Evolutionary conservation across 73 alveolate genomes (phyloP), one percentile per base, ranked within the genome.

Genomic region (Paramecium pentaurelia): DNA sequence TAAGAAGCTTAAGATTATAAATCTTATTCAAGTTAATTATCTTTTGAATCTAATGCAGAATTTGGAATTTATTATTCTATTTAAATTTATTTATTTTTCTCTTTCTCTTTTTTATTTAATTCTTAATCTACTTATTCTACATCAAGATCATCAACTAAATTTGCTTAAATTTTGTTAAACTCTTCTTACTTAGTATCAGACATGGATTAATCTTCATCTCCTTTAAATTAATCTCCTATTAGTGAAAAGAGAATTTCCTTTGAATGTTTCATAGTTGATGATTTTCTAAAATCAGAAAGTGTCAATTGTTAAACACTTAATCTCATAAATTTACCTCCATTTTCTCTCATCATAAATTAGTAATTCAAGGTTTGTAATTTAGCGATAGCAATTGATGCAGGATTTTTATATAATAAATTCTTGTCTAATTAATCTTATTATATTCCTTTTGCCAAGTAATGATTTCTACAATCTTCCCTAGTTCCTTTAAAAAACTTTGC

Each of bases 241-340:
- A 73, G 20, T 36, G 87, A 73, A 38, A 73, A 73, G 1, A 73
- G 87, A 37, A 73, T 73, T 38, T 73, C 60, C 18, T 73, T 73
- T 73, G 87, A 73, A 73, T 73, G 87, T 73, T 73, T 73, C 87
- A 73, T 73, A 5, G 73, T 40, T 2, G 91, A 80, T 6, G 91
- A 40, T 47, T 80, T 42, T 12, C 91, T 80, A 36, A 80, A 80
- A 80, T 80, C 91, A 2, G 75, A 45, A 47, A 80, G 91, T 14
- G 71, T 49, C 5, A 80, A 27, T 42, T 80, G 9, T 42, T 80
- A 27, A 32, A 47, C 49, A 4, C 51, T 42, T 9, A 80, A 28
- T 80, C 34, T 80, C 91, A 80, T 80, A 32, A 80, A 80, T 45
- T 80, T 80, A 0, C 77, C 91, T 80, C 91, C 91, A 45, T 80